These are phyloP conservation scores for Pseudocercospora eumusae DNA, from an alignment of 2,329 filamentous ascomycete species.

Conservation along the genomic window DNA sequence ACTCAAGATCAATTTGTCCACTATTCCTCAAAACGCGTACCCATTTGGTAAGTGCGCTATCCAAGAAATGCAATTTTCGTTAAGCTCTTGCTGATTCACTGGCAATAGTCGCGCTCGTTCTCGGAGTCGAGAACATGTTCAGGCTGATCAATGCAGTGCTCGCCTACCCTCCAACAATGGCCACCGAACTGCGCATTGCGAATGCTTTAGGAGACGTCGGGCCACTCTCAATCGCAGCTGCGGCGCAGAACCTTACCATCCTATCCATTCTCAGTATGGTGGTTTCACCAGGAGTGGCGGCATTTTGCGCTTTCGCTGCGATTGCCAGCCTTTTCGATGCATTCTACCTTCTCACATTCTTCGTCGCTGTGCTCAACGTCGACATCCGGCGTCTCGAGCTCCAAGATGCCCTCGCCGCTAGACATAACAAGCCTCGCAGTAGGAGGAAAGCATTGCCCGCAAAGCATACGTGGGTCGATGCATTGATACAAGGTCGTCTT, in stretches of 20 bases:
- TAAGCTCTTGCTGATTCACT: background rate
- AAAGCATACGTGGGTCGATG: slow-evolving; percentile 60
- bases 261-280: slow-evolving; percentile 65
- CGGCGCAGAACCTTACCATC: slow-evolving; percentile 68
- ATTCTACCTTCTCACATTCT: slow-evolving; percentile 77
- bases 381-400: slow-evolving; percentile 76
- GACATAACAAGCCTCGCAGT: slow-evolving; percentile 34
- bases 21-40: slow-evolving; percentile 72
- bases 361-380: slow-evolving; percentile 74
- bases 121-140: slow-evolving; percentile 75
- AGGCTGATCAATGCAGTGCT: slow-evolving; percentile 76
- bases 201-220: slow-evolving; percentile 73
- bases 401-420: slow-evolving; percentile 63
- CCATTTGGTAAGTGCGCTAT: slow-evolving; percentile 52
- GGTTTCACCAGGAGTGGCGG: slow-evolving; percentile 69
- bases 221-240: slow-evolving; percentile 67
- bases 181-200: slow-evolving; percentile 68
- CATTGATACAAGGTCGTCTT: slow-evolving; percentile 63
- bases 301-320: slow-evolving; percentile 74
- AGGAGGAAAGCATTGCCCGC: slow-evolving; percentile 30
- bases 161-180: slow-evolving; percentile 67
- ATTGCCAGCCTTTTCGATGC: slow-evolving; percentile 76
- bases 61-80: no score
- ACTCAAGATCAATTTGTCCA: slow-evolving; percentile 72
- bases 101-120: slow-evolving; percentile 64